Conservation (phyloP, 371 early-diverging fungal genomes). For the Rhizomucor miehei region DNA sequence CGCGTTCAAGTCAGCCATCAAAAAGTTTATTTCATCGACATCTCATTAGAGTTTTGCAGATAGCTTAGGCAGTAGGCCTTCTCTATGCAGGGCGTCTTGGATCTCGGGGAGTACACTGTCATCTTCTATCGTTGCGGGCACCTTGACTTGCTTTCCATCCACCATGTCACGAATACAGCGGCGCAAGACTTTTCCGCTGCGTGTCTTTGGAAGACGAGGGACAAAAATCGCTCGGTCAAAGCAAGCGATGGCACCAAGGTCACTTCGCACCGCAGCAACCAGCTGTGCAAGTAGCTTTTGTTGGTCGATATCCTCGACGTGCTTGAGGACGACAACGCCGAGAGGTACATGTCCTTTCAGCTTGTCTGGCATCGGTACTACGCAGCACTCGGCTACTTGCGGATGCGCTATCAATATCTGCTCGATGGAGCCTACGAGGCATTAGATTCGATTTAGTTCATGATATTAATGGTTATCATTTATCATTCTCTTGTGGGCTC, state of each 20-base stretch:
- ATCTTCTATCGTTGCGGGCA: conserved; percentile 88
- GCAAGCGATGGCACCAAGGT: conserved; percentile 80
- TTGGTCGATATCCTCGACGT: conserved; percentile 15
- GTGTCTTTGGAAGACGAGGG: conserved; percentile 86
- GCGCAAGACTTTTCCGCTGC: conserved; percentile 90
- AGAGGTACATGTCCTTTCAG: conserved; percentile 72
- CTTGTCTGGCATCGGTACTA: conserved; percentile 63
- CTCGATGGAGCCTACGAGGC: conserved; percentile 75
- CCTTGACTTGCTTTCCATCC: conserved; percentile 53
- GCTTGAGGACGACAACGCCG: conserved; percentile 56
- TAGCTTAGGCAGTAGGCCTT: conserved; percentile 21
- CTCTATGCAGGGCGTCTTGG: conserved; percentile 24
- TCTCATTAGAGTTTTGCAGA: background rate
- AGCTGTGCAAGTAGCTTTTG: conserved; percentile 44
- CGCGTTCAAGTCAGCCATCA: conserved; percentile 6
- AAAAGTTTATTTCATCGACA: conserved; percentile 3
- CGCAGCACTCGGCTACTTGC: conserved; percentile 76
- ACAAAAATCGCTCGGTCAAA: conserved; percentile 66
- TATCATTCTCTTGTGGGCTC: background rate
- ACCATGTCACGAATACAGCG: conserved; percentile 76
- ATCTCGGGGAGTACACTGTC: conserved; percentile 60
- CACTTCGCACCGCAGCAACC: conserved; percentile 48
- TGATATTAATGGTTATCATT: background rate
- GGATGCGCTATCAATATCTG: conserved; percentile 71
- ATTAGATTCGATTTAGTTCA: too few relatives aligned